Evolutionary conservation across 495 filamentous ascomycete genomes (phyloP), one percentile per base, ranked within the genome.

Genomic region (Lindgomyces ingoldianus): DNA sequence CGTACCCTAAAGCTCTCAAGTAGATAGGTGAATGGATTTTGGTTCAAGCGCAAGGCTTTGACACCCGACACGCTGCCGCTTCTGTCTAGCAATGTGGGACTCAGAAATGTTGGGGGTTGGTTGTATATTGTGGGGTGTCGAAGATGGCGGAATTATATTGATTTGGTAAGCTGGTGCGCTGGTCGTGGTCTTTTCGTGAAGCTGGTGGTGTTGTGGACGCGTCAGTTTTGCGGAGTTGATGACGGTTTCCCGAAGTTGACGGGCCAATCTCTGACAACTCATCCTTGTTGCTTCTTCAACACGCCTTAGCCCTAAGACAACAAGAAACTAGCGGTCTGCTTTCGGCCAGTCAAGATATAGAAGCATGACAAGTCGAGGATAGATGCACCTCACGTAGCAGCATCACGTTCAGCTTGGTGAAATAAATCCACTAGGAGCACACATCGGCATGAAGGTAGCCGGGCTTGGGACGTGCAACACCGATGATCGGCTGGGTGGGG

Each of bases 131-230:
- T n/a, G n/a, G n/a, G n/a, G n/a, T n/a, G n/a, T n/a, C n/a, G n/a
- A n/a, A n/a, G n/a, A n/a, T n/a, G n/a, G n/a, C n/a, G n/a, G n/a
- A n/a, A n/a, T n/a, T n/a, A n/a, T 6, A 16, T 56, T 1, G 18
- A 42, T 3, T 19, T 18, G 27, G 22, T 18, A 25, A 44, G 21
- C 29, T 21, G 52, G 51, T n/a, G 51, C 9, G 11, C 30, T 39
- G 16, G 52, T 44, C 24, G 27, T 19, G n/a, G 33, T 56, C 10
- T 18, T 29, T 4, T 19, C 16, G 30, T n/a, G n/a, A 22, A 11
- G 56, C 24, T 42, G 42, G 24, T 51, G 57, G 46, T 61, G 47
- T 49, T 25, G 47, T 16, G 29, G 57, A 60, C 42, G 57, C 57
- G 45, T 60, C 57, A 30, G 42, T 56, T 19, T 10, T 16, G 51